Percentiles rank a stretch among this genome's conserved stretches.
Conservation (phyloP, 2,329 filamentous ascomycete genomes). For the Chaetomium globosum region DNA sequence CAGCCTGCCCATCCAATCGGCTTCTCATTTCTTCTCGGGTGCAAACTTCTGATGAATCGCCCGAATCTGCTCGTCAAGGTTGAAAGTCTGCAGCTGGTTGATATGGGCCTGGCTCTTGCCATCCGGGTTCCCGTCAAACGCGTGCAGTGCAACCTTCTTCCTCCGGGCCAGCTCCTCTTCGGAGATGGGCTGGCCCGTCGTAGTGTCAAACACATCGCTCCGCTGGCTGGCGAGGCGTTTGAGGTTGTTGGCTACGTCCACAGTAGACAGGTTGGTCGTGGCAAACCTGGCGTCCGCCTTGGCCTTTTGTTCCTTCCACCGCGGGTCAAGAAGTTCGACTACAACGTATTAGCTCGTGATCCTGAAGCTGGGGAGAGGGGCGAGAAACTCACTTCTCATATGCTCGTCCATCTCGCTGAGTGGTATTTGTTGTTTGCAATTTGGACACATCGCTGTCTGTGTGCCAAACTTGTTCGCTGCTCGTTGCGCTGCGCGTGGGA, state of each 20-base stretch:
- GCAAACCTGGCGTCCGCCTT: constrained; percentile 83
- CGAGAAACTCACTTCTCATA: constrained; percentile 70
- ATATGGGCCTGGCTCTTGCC: constrained; percentile 57
- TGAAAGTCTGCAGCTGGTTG: constrained; percentile 67
- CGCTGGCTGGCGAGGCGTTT: constrained; percentile 92
- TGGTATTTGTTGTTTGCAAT: constrained; percentile 88
- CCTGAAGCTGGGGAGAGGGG: neutral
- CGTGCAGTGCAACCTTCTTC: constrained; percentile 70
- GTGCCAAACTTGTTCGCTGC: constrained; percentile 66
- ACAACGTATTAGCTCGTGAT: constrained; percentile 42
- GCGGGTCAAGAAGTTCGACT: constrained; percentile 90
- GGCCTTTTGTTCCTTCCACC: constrained; percentile 93
- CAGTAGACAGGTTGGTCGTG: constrained; percentile 82
- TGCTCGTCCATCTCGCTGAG: constrained; percentile 87
- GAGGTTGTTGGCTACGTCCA: constrained; percentile 88
- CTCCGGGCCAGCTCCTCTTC: constrained; percentile 74
- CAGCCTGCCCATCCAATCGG: neutral
- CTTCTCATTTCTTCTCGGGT: constrained; percentile 41
- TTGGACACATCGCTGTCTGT: constrained; percentile 79
- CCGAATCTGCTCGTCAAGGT: constrained; percentile 83
- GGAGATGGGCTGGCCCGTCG: constrained; percentile 67
- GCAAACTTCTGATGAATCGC: constrained; percentile 60
- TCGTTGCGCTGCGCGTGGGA: constrained; percentile 77
- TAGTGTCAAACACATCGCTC: constrained; percentile 80
- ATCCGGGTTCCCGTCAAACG: constrained; percentile 68